These are phyloP conservation scores for Phytopythium helicoides DNA, from an alignment of 352 stramenopile genomes.

Conservation along the genomic window DNA sequence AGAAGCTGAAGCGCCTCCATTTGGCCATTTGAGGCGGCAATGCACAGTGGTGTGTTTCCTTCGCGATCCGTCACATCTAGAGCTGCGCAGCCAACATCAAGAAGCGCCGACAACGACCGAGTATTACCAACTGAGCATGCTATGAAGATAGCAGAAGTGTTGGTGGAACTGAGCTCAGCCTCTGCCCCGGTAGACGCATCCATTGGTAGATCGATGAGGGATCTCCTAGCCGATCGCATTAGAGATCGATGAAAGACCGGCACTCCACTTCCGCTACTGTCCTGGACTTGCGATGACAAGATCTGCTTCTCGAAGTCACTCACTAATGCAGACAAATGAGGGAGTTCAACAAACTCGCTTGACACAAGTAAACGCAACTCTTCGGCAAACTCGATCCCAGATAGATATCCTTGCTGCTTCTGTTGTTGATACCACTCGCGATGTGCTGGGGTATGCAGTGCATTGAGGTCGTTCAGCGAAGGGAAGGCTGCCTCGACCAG, in stretches of 20 bases:
- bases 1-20: conserved; percentile 40
- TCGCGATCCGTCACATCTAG: conserved; percentile 72
- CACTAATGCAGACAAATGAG: conserved; percentile 51
- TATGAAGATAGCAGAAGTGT: conserved; percentile 52
- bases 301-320: conserved; percentile 43
- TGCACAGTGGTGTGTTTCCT: conserved; percentile 49
- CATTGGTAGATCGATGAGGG: conserved; percentile 62
- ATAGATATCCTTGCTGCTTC: conserved; percentile 10
- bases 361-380: conserved; percentile 62
- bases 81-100: conserved; percentile 25
- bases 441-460: conserved; percentile 74
- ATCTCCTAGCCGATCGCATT: conserved; percentile 20
- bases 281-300: neutral
- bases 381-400: conserved; percentile 23
- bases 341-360: conserved; percentile 56
- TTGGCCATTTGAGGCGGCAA: conserved; percentile 60
- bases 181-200: conserved; percentile 8
- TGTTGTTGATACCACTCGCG: conserved; percentile 49
- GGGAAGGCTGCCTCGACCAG: conserved; percentile 58
- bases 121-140: conserved; percentile 59
- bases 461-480: conserved; percentile 52
- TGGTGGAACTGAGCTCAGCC: neutral
- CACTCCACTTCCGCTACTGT: conserved; percentile 10
- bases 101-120: conserved; percentile 37
- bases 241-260: conserved; percentile 64